Conservation (phyloP, 164 flowering plant species). For the Vitis rotundifolia region DNA sequence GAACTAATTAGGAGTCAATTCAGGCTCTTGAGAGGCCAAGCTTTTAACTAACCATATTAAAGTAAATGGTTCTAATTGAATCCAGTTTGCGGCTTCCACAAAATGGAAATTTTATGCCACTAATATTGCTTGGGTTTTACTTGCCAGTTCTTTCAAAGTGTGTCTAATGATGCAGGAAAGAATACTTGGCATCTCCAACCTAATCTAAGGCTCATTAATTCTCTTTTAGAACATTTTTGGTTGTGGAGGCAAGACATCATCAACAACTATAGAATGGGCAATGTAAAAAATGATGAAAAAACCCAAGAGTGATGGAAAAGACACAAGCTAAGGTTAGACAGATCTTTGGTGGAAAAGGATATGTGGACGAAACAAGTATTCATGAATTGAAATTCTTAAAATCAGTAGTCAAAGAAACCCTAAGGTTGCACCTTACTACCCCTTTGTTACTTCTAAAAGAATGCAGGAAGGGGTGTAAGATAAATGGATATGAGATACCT, state of each 20-base stretch:
- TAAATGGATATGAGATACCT: conserved; percentile 9
- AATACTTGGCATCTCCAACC: too few relatives aligned
- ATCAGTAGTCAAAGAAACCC: neutral
- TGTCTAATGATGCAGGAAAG: too few relatives aligned
- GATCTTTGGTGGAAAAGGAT: conserved; percentile 3
- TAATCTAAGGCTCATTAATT: too few relatives aligned
- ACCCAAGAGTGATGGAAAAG: conserved; percentile 8
- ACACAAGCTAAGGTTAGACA: conserved; percentile 7
- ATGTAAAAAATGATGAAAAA: conserved; percentile 3
- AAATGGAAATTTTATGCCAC: too few relatives aligned
- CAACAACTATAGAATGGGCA: conserved; percentile 7
- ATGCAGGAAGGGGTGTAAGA: neutral
- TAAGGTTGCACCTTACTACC: too few relatives aligned
- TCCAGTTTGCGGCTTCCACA: too few relatives aligned
- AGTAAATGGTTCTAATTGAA: too few relatives aligned
- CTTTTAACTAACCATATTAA: too few relatives aligned
- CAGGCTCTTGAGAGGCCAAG: too few relatives aligned
- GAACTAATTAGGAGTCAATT: too few relatives aligned
- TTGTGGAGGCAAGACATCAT: neutral
- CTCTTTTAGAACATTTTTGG: neutral
- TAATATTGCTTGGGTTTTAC: too few relatives aligned
- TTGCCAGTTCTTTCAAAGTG: too few relatives aligned
- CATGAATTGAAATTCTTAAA: conserved; percentile 9
- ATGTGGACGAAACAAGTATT: conserved; percentile 2
- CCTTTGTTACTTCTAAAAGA: neutral